phyloP scores from a whole-genome alignment of 1,284 basidiomycete species.

The Puccinia horiana region DNA sequence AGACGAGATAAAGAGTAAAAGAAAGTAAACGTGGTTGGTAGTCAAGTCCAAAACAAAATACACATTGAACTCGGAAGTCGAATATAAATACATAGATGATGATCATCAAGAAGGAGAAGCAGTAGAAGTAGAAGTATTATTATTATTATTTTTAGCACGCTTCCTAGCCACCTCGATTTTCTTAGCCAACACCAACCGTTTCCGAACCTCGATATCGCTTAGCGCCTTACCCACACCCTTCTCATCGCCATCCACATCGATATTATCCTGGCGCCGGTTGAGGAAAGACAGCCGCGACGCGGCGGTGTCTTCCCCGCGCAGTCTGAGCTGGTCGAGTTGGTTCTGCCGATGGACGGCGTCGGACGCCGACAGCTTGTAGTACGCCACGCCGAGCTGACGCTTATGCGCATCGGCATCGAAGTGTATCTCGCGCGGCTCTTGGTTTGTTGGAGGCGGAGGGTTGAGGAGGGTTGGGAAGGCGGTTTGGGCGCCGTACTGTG shows the following conservation, averaged over 20 bases:
- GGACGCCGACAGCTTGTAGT: constrained; percentile 25
- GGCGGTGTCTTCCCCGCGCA: constrained; percentile 17
- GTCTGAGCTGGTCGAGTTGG: constrained; percentile 28
- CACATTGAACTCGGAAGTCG: neutral
- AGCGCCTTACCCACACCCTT: neutral
- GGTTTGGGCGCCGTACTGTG: constrained; percentile 35
- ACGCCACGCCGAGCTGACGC: constrained; percentile 23
- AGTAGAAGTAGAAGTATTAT: neutral
- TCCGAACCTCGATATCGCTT: constrained; percentile 5
- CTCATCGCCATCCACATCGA: too few species aligned
- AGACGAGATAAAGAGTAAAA: too few species aligned
- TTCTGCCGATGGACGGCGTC: constrained; percentile 19
- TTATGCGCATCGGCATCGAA: constrained; percentile 35
- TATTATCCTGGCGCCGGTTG: neutral
- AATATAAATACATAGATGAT: neutral
- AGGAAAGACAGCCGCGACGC: neutral
- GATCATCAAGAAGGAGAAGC: neutral
- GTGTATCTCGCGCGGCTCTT: constrained; percentile 38
- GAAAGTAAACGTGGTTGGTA: too few species aligned
- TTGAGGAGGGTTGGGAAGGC: constrained; percentile 21
- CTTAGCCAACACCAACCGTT: constrained; percentile 13
- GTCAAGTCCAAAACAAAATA: too few species aligned
- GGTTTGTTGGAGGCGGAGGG: neutral
- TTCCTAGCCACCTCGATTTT: constrained; percentile 29
- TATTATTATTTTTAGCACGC: constrained; percentile 13